Conservation (phyloP, 371 early-diverging fungal genomes). For the Actinomucor elegans region DNA sequence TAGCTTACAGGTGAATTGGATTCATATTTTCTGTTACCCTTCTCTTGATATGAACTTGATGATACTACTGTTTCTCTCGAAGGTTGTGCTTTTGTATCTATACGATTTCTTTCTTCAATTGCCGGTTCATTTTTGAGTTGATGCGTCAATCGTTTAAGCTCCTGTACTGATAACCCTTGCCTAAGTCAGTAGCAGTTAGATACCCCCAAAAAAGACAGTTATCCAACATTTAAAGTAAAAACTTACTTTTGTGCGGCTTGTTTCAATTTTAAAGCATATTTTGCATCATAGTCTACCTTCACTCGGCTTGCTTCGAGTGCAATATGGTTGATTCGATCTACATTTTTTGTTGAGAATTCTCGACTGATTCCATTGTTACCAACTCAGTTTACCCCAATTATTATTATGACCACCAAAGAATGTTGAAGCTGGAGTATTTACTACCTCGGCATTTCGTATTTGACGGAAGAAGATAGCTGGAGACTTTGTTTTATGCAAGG, state of each 20-base stretch:
- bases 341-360: not conserved
- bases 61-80: not conserved
- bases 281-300: constrained; percentile 42
- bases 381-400: constrained; percentile 12
- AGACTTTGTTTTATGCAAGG: not conserved
- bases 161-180: constrained; percentile 42
- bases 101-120: too few species aligned
- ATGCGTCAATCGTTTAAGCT: too few species aligned
- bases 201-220: not conserved
- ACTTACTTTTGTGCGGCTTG: constrained; percentile 60
- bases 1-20: constrained; percentile 39
- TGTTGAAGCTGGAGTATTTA: constrained; percentile 2
- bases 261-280: constrained; percentile 69
- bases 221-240: not conserved
- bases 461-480: not conserved
- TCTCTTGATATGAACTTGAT: too few species aligned
- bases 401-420: constrained; percentile 10
- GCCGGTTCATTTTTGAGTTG: too few species aligned
- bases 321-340: constrained; percentile 16
- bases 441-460: constrained; percentile 11
- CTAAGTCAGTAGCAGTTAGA: too few species aligned
- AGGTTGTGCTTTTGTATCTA: too few species aligned
- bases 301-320: constrained; percentile 12
- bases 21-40: constrained; percentile 22
- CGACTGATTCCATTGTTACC: not conserved